phyloP scores from a whole-genome alignment of 129 eudicot species.

The Flaveria brownii region DNA sequence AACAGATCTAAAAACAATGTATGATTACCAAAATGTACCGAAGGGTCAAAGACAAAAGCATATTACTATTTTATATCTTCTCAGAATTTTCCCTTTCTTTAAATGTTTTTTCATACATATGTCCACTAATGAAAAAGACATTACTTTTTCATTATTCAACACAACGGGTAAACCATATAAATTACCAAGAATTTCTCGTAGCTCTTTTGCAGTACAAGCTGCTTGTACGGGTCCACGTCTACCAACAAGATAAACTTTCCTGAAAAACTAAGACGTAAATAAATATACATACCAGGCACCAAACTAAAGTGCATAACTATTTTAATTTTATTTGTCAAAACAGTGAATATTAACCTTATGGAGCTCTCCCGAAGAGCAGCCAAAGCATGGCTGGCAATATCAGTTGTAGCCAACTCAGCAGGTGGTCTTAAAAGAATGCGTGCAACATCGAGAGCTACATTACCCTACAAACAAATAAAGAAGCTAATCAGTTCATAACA shows the following conservation, averaged over 20 bases:
- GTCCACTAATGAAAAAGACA: not conserved
- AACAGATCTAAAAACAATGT: not conserved
- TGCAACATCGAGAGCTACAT: conserved; percentile 97
- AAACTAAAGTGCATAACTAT: not conserved
- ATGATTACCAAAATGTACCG: not conserved
- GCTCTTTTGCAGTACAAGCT: conserved; percentile 96
- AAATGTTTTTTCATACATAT: not conserved
- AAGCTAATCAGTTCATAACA: not conserved
- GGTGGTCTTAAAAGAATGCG: conserved; percentile 79
- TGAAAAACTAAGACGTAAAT: conserved; percentile 28
- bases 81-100: not conserved
- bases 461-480: conserved; percentile 56
- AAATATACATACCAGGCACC: conserved; percentile 20
- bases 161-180: not conserved
- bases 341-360: conserved; percentile 54
- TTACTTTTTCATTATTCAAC: not conserved
- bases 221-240: conserved; percentile 98
- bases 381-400: conserved; percentile 73
- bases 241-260: conserved; percentile 92
- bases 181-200: conserved; percentile 82
- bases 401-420: conserved; percentile 72
- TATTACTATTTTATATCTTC: not conserved
- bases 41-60: not conserved
- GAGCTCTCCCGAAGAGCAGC: conserved; percentile 69
- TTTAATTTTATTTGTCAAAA: not conserved